Percentiles rank a stretch among this genome's conserved stretches.
These are phyloP conservation scores for Phialocephala sp. DNA, from an alignment of 2,329 filamentous ascomycete species.

Conservation along the genomic window DNA sequence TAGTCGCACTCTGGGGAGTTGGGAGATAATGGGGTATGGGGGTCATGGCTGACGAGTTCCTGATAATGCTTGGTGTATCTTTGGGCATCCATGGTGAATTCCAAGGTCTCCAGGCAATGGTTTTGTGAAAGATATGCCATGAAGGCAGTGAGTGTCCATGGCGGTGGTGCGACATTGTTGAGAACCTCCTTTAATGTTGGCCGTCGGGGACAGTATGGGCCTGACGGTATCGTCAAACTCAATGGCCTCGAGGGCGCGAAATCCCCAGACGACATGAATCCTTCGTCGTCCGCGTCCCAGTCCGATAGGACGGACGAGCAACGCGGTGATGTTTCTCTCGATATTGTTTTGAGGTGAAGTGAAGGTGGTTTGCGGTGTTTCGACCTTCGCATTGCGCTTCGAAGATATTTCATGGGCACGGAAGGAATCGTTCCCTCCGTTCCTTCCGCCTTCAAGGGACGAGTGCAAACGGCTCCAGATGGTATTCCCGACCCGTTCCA, in stretches of 20 bases:
- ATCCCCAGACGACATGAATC: constrained; percentile 54
- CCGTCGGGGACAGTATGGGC: constrained; percentile 60
- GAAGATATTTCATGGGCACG: constrained; percentile 55
- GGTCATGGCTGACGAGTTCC: constrained; percentile 48
- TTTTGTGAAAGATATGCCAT: constrained; percentile 97
- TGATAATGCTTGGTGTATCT: constrained; percentile 68
- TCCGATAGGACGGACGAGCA: constrained; percentile 43
- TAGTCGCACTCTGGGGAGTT: constrained; percentile 52
- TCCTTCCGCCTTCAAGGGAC: constrained; percentile 25
- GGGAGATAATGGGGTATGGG: constrained; percentile 47
- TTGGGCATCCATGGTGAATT: constrained; percentile 94
- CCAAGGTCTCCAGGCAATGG: constrained; percentile 93
- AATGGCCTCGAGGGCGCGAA: constrained; percentile 50
- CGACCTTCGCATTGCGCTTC: constrained; percentile 44
- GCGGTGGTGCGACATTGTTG: constrained; percentile 81
- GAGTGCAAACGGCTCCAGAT: constrained; percentile 12
- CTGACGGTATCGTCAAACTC: constrained; percentile 50
- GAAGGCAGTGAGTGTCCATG: constrained; percentile 90
- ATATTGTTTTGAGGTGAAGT: constrained; percentile 37
- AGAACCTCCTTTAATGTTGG: constrained; percentile 88
- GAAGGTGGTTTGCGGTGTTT: constrained; percentile 43
- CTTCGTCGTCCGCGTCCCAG: constrained; percentile 55
- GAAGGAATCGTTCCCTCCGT: constrained; percentile 52
- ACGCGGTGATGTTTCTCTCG: constrained; percentile 40
- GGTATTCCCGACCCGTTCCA: constrained; percentile 13